Evolutionary conservation across 768 basidiomycete species (phyloP).

Genomic region (Amanita fuliginea): DNA sequence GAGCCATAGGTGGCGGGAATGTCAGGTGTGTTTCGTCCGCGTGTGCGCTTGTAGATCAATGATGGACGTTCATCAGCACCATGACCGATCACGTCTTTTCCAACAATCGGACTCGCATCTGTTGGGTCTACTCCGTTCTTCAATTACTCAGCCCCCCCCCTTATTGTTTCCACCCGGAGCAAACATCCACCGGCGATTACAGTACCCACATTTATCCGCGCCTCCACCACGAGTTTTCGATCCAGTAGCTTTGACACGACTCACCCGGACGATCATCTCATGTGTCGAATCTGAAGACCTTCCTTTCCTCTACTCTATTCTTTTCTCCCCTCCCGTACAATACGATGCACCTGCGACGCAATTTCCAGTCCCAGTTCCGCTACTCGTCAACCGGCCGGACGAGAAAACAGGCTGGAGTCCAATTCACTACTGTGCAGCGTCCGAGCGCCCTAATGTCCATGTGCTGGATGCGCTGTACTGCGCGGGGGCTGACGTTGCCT

Average conservation of each 20-base stretch:
- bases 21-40: slow-evolving; percentile 29
- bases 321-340: slow-evolving; percentile 36
- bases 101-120: slow-evolving; percentile 21
- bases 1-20: slow-evolving; percentile 47
- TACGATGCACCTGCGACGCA: slow-evolving; percentile 26
- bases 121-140: slow-evolving; percentile 24
- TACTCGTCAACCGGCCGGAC: slow-evolving; percentile 63
- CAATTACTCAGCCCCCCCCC: slow-evolving; percentile 13
- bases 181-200: neutral
- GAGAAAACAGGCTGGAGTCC: slow-evolving; percentile 53
- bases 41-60: neutral
- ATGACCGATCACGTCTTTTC: slow-evolving; percentile 5
- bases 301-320: slow-evolving; percentile 38
- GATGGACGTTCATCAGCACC: slow-evolving; percentile 5
- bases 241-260: slow-evolving; percentile 26
- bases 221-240: slow-evolving; percentile 30
- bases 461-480: slow-evolving; percentile 63
- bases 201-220: slow-evolving; percentile 10
- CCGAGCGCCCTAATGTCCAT: slow-evolving; percentile 42
- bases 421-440: slow-evolving; percentile 58
- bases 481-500: slow-evolving; percentile 63
- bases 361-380: slow-evolving; percentile 34
- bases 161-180: neutral
- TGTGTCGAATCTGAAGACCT: slow-evolving; percentile 40
- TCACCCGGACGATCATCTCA: slow-evolving; percentile 43